Base-by-base conservation (phyloP, 441 rosid species). In the Populus trichocarpa region DNA sequence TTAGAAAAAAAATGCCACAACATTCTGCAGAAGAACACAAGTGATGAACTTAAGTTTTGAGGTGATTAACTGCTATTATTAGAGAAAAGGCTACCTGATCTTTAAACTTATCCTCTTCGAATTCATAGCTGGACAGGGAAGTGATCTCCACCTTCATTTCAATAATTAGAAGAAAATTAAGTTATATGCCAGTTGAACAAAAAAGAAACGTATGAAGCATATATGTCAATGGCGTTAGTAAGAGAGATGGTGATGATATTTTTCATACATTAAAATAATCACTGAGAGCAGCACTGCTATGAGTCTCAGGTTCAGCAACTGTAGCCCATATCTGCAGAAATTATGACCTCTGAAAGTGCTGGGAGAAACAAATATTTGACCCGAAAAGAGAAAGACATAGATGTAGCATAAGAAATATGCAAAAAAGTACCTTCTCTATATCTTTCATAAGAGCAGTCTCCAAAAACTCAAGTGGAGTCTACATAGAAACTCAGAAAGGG, bases 61-160 rank as follows among this genome's bases (percentile, higher is more conserved):
- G 66, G 28, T 61, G 13, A 61, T 23, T n/a, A 61, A 22, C 6
- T 22, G 66, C 12, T 22, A 46, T 22, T 61, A 1, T 61, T 9
- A 61, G 66, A n/a, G 66, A 11, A 61, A 61, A 23, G 25, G 66
- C 66, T 87, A 94, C 99, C 95, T 96, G 92, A 83, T 90, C 85
- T 84, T 88, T 89, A 83, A 96, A 96, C 70, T 69, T 84, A 79
- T 92, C 86, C 84, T 91, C 97, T 87, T 89, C 88, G 75, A 86
- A 91, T 90, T 96, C 98, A 84, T 83, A 92, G 88, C 92, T 92
- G 57, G 99, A 87, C 80, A 96, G 86, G 63, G 91, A 97, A 80
- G 90, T 88, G 75, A 92, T 92, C 85, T 89, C 92, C 72, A 94
- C 96, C 99, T 96, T 83, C 80, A 91, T 33, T 75, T 59, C 75